A percentile compares a stretch with the other conserved stretches of the same genome.
These are phyloP conservation scores for Alternaria triticina DNA, from an alignment of 2,329 filamentous ascomycete genomes.

Conservation along the genomic window DNA sequence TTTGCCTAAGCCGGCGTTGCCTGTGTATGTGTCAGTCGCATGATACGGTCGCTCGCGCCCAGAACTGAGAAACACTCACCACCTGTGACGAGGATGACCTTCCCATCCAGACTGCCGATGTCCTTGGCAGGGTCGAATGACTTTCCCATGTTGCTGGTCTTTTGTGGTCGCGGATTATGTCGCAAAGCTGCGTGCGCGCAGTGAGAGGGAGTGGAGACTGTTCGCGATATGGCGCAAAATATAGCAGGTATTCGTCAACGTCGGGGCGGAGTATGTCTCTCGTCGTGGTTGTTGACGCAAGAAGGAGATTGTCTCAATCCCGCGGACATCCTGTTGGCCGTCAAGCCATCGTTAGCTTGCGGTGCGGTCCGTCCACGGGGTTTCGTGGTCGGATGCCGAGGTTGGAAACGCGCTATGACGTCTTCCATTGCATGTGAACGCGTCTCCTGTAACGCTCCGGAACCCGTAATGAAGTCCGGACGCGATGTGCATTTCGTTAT, in stretches of 20 bases:
- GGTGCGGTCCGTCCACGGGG: slow-evolving; percentile 3
- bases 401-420: neutral
- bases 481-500: neutral
- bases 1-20: slow-evolving; percentile 57
- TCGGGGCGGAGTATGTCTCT: neutral
- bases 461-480: neutral
- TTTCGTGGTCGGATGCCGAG: neutral
- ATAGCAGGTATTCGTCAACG: neutral
- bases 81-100: slow-evolving; percentile 46
- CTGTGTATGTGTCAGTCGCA: slow-evolving; percentile 25
- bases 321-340: neutral
- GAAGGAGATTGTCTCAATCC: neutral
- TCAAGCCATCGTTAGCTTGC: neutral
- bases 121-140: slow-evolving; percentile 36
- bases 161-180: slow-evolving; percentile 3
- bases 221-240: slow-evolving; percentile 7
- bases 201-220: neutral
- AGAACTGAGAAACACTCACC: slow-evolving; percentile 25
- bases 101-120: slow-evolving; percentile 36
- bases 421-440: neutral
- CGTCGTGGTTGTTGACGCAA: neutral
- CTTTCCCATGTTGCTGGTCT: slow-evolving; percentile 21
- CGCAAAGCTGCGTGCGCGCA: slow-evolving; percentile 15
- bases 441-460: neutral
- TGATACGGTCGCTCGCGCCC: neutral